Base-by-base conservation (phyloP, 345 rosid genomes). In the Isatis tinctoria region DNA sequence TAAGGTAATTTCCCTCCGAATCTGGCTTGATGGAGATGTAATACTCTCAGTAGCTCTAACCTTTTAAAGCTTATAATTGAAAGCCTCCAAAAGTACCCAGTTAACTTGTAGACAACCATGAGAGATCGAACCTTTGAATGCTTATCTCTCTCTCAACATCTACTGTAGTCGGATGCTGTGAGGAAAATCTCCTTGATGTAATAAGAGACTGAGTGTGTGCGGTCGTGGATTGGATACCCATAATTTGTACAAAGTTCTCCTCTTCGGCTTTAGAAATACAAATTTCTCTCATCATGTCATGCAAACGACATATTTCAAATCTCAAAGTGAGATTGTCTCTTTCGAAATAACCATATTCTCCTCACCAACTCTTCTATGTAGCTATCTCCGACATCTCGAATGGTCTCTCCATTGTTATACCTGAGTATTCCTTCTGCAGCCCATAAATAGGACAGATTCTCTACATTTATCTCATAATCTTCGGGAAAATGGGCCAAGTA, bases 401-500 rank as follows among this genome's bases (percentile, higher is more conserved):
- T 8, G 3, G 1, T 26, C 2, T 3, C 13, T 0, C 45, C 58
- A 20, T 33, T 20, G n/a, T 13, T 10, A 3, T 22, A 0, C 3
- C 2, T 10, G 10, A 72, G 35, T 16, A 86, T 16, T 28, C 81
- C 87, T 41, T 82, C 82, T 1, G 76, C 83, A 9, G 81, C 68
- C 89, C 81, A 87, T 52, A 62, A 67, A 7, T 33, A 52, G 1
- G 74, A 20, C 37, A 87, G 26, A 0, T 49, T 4, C 3, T 39
- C 33, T 0, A 44, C 22, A 0, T 60, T 7, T 70, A 87, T 82
- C 0, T 36, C 27, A 2, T 2, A 45, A 51, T 83, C 65, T 64
- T 73, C 77, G 4, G 65, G 77, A 0, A 64, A 64, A 4, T 64
- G 65, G 0, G 70, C 57, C 0, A 73, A 1, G 8, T 53, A 63